These are phyloP conservation scores for Amaranthus cruentus DNA, from an alignment of 148 eudicot species.

Conservation along the genomic window DNA sequence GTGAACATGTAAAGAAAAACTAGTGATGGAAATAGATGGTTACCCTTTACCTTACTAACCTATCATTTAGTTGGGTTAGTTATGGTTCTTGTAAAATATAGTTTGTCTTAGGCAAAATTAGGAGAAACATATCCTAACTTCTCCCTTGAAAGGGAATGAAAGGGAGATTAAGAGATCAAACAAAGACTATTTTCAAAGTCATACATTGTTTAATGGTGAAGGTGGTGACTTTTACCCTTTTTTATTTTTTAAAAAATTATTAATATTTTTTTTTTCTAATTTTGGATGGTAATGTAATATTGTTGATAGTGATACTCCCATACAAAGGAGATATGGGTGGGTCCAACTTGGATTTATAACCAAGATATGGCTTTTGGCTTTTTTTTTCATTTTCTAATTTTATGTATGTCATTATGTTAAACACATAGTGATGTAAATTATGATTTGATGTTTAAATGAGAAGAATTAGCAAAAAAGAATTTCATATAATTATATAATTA, in stretches of 20 bases:
- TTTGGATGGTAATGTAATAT: slow-evolving; percentile 26
- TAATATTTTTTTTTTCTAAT: not conserved
- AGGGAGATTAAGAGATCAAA: slow-evolving; percentile 28
- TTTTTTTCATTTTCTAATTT: slow-evolving; percentile 3
- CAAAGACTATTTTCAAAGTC: slow-evolving; percentile 25
- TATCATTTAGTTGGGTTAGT: slow-evolving; percentile 34
- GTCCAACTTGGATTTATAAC: slow-evolving; percentile 35
- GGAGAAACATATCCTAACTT: slow-evolving; percentile 37
- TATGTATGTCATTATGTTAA: slow-evolving; percentile 20
- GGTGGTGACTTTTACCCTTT: slow-evolving; percentile 27
- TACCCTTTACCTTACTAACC: slow-evolving; percentile 29
- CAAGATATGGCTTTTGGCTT: slow-evolving; percentile 29
- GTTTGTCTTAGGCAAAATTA: slow-evolving; percentile 37
- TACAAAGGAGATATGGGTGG: slow-evolving; percentile 40
- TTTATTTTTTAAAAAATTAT: not conserved
- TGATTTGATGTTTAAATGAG: slow-evolving; percentile 21
- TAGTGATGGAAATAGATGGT: slow-evolving; percentile 36
- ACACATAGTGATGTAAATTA: slow-evolving; percentile 16
- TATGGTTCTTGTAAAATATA: slow-evolving; percentile 29
- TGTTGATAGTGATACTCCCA: slow-evolving; percentile 36
- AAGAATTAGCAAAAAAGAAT: slow-evolving; percentile 25
- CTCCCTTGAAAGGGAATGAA: slow-evolving; percentile 37
- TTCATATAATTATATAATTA: slow-evolving; percentile 13
- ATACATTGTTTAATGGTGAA: slow-evolving; percentile 22
- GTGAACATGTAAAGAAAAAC: slow-evolving; percentile 31